phyloP scores from a whole-genome alignment of 345 rosid species.

The Crucihimalaya himalaica region DNA sequence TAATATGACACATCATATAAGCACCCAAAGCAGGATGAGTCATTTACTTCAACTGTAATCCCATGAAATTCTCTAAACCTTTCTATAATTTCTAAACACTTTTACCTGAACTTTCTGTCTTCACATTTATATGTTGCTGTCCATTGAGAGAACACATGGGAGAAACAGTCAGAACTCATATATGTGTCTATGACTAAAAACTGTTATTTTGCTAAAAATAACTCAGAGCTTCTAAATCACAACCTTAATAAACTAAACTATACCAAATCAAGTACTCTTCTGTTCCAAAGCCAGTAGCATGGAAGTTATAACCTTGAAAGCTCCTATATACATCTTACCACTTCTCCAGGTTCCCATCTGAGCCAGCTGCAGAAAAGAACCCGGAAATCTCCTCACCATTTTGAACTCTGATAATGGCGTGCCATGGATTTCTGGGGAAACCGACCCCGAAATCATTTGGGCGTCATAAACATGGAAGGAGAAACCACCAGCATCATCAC shows the following conservation, averaged over 20 bases:
- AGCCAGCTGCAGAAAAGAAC: conserved; percentile 29
- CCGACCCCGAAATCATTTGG: conserved; percentile 14
- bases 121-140: conserved; percentile 22
- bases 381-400: neutral
- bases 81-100: neutral
- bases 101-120: neutral
- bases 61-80: conserved; percentile 26
- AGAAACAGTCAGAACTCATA: conserved; percentile 2
- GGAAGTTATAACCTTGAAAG: conserved; percentile 26
- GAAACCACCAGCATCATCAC: conserved; percentile 12
- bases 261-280: conserved; percentile 37
- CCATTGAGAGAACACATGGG: neutral
- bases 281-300: conserved; percentile 28
- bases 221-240: neutral
- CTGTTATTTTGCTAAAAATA: conserved; percentile 34
- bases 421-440: conserved; percentile 12
- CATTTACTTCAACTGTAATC: neutral
- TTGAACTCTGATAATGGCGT: conserved; percentile 18
- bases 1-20: neutral
- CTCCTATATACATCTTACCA: conserved; percentile 17
- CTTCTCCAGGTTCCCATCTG: conserved; percentile 26
- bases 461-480: conserved; percentile 21
- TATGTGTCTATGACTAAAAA: conserved; percentile 12
- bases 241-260: conserved; percentile 35
- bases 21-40: neutral